Base-by-base conservation (phyloP, 305 asterid genomes). In the Stenogyne calaminthoides region DNA sequence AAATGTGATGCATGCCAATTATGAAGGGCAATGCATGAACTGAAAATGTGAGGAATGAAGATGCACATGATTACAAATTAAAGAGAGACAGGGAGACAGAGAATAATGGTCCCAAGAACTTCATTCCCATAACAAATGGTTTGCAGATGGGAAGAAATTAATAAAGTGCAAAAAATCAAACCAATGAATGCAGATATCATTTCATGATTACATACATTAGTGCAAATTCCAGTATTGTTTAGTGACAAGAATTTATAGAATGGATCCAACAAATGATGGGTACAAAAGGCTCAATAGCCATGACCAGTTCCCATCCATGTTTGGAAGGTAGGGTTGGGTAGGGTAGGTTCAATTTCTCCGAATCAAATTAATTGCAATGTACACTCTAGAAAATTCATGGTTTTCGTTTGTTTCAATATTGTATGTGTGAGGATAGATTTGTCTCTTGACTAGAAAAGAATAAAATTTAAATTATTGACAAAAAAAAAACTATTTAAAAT, bases 331-430 rank as follows among this genome's bases (percentile, higher is more conserved):
- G 29, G 29, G 29, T 25, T 1, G 29, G 29, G 29, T 25, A 25
- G 29, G 29, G 8, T 12, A 5, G 37, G 34, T 46, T 63, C 58
- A 65, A 66, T 16, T 40, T 40, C 27, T 40, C 11, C 34, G 57
- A 64, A 69, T 46, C 57, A 11, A 59, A 67, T 75, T 59, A 54
- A 74, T 57, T 67, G 62, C n/a, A 67, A 32, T 20, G 36, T 4
- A 22, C 59, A 18, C 29, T 16, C 29, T 52, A 16, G 9, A 15
- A 16, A 52, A 18, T 7, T 19, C 36, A 36, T 47, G 27, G 42
- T 10, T 60, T 47, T 34, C 39, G n/a, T 57, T 27, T 57, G 16
- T 25, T 27, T 57, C 0, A 10, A 58, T 29, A 25, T 32, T 18
- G 27, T 59, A 7, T 29, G 6, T 59, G 46, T 60, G 54, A 37